Evolutionary conservation across 495 filamentous ascomycete species (phyloP).

Genomic region (Daldinia grandis): DNA sequence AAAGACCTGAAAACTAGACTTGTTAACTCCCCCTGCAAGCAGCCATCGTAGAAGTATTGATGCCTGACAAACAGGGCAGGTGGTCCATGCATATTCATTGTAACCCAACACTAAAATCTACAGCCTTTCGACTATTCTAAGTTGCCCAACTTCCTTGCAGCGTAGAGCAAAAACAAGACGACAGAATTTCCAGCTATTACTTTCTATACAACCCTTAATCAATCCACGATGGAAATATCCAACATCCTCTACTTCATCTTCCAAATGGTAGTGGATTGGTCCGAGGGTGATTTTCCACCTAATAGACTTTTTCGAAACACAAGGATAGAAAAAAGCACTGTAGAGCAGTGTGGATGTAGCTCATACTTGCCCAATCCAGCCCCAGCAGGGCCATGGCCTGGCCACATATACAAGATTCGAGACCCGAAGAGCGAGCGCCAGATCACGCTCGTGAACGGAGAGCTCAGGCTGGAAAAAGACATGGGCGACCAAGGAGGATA

Average conservation of each 20-base stretch:
- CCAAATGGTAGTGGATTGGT: neutral
- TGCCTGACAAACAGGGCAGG: neutral
- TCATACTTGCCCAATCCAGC: neutral
- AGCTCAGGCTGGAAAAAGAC: conserved; percentile 37
- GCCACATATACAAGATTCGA: conserved; percentile 45
- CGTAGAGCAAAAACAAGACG: too few relatives aligned
- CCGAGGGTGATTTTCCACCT: neutral
- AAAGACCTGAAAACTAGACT: too few relatives aligned
- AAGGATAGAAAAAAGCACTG: neutral
- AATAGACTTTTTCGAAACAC: neutral
- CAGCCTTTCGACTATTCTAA: too few relatives aligned
- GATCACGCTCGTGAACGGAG: conserved; percentile 46
- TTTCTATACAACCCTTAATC: neutral
- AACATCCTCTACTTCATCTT: neutral
- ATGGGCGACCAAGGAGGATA: conserved; percentile 44
- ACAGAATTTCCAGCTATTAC: neutral
- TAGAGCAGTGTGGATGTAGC: neutral
- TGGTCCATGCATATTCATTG: neutral
- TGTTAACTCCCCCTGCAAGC: too few relatives aligned
- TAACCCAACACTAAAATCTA: neutral
- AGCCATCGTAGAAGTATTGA: neutral
- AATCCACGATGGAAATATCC: neutral
- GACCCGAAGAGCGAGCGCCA: conserved; percentile 29
- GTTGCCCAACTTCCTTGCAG: too few relatives aligned
- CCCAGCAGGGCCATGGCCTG: conserved; percentile 27